phyloP scores from a whole-genome alignment of 1,284 basidiomycete genomes.

The Agaricales sp. region DNA sequence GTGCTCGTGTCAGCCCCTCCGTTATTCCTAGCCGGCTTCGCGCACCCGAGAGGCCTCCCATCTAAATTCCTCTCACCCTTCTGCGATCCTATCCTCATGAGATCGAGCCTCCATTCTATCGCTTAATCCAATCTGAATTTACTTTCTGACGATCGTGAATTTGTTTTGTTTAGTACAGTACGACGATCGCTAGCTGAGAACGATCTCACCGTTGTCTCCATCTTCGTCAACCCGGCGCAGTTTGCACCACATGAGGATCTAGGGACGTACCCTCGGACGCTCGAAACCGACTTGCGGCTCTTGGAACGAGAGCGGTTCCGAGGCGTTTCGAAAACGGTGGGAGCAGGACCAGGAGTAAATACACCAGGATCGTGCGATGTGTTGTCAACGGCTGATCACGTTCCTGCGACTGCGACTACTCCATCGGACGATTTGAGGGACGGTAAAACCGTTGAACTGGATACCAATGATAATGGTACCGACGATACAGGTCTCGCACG shows the following conservation, averaged over 20 bases:
- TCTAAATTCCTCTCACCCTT: no score
- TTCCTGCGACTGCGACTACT: no score
- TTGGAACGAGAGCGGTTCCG: constrained; percentile 26
- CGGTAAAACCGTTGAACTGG: no score
- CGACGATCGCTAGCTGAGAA: constrained; percentile 66
- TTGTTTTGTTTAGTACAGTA: constrained; percentile 28
- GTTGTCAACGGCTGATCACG: background rate
- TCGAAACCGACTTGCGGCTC: constrained; percentile 53
- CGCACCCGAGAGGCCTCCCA: no score
- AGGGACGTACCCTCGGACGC: constrained; percentile 81
- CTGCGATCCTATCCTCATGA: no score
- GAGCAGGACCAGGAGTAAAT: constrained; percentile 29
- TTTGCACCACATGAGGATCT: constrained; percentile 96
- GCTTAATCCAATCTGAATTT: background rate
- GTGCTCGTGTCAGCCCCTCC: no score
- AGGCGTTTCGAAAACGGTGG: constrained; percentile 10
- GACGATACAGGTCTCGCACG: background rate
- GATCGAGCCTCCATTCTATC: background rate
- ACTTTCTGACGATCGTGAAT: constrained; percentile 5
- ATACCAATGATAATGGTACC: no score
- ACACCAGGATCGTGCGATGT: no score
- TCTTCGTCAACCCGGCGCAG: constrained; percentile 97
- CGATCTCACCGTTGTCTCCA: constrained; percentile 85
- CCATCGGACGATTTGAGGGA: no score
- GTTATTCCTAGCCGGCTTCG: no score